Evolutionary conservation across 2,329 filamentous ascomycete genomes (phyloP), one percentile per base, ranked within the genome.

Genomic region (Penicillium fuscoglaucum): DNA sequence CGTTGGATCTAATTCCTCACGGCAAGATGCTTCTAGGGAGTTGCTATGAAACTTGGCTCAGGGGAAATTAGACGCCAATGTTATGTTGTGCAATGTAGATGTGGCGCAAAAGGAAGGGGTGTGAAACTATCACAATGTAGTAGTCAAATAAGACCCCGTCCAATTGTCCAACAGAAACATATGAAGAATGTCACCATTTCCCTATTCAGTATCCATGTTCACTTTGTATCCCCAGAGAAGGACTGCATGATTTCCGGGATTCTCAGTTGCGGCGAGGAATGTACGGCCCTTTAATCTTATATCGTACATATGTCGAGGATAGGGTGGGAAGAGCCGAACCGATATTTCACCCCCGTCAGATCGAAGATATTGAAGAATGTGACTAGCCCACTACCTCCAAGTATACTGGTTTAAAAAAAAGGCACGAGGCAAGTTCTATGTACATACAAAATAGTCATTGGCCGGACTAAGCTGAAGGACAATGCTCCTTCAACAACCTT

Each of bases 171-270:
- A 33, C n/a, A 12, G 43, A 54, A 52, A 33, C 12, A 43, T 17
- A 29, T 33, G 41, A 47, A 57, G 50, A 62, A 58, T 58, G 54
- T 50, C 29, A 53, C 37, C 37, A 33, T 29, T 26, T 40, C 19
- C 33, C 47, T 50, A 31, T 29, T 37, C 12, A 19, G 24, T 4
- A 15, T 15, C 17, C 17, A 17, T 17, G 2, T n/a, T 29, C n/a
- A 9, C 26, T 26, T 24, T 31, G 15, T 43, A 43, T n/a, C 15
- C 19, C 28, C 4, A 12, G 13, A 3, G 15, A 12, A 19, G n/a
- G 33, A 41, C 31, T 8, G 37, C 7, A 41, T 19, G 13, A 26
- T 17, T 15, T 9, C 33, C 31, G 3, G 13, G 21, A 49, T 51
- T 49, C 24, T 26, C 12, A 15, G 17, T 37, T 41, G 1, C 40